Base-by-base conservation (phyloP, 2,329 filamentous ascomycete species). In the Talaromyces atroroseus region DNA sequence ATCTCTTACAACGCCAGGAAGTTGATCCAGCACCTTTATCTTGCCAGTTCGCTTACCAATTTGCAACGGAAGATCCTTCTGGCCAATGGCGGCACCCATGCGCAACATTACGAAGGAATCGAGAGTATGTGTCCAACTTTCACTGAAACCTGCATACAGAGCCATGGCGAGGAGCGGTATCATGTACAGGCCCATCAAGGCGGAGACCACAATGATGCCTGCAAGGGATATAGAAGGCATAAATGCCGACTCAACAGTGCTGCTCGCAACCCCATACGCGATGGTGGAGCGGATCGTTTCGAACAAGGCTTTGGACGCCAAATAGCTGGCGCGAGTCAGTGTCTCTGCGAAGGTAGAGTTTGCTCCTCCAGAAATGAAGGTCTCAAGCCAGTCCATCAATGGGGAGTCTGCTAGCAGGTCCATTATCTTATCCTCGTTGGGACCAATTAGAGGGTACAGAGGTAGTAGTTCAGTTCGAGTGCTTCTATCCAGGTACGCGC, bases 31-130 rank as follows among this genome's bases (percentile, higher is more conserved):
- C 10, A 26, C 32, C 20, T 26, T 8, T 7, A 50, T 49, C 46
- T 32, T n/a, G 14, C 45, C 20, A 24, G 18, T 38, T 8, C 45
- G 26, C 12, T n/a, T 54, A 6, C 45, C 44, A 42, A 54, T 26
- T 10, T 23, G 48, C 23, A 54, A 40, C 2, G 52, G 52, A 26
- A 54, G 52, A 46, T 48, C 29, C n/a, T 32, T 24, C 20, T 54
- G 52, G 8, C 52, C 52, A 16, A 48, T 6, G 11, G 52, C 52
- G 7, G 52, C 52, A 40, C 52, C 52, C 52, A 54, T 54, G 32
- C 52, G 52, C 44, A 54, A 24, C 52, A 54, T 54, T 20, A 46
- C 45, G 16, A 54, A 54, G 16, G 52, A 45, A 14, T 54, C 52
- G 20, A 54, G 29, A 2, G 42, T 46, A 47, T 24, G 3, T 10